These are phyloP conservation scores for Scheffersomyces segobiensis DNA, from an alignment of 1,139 yeast species.

Conservation along the genomic window DNA sequence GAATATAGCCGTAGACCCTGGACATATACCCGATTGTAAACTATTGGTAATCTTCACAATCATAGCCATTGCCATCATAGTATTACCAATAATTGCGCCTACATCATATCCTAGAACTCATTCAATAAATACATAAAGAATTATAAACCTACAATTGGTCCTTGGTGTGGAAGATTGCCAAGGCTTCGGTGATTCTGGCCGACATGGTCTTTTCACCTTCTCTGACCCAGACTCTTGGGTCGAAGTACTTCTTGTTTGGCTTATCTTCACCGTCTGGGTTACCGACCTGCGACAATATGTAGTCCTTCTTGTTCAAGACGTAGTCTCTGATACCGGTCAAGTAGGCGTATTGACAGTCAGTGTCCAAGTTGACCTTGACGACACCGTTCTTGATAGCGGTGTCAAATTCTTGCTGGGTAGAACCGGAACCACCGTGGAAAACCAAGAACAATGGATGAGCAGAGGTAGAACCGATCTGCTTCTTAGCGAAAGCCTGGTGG, in stretches of 20 bases:
- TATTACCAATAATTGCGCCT: too few species aligned
- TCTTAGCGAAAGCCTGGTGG: conserved; percentile 84
- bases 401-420: conserved; percentile 87
- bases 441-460: conserved; percentile 90
- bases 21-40: too few species aligned
- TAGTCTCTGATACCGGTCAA: conserved; percentile 95
- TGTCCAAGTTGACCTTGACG: conserved; percentile 98
- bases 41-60: too few species aligned
- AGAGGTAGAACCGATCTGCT: conserved; percentile 55
- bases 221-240: conserved; percentile 99
- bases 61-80: too few species aligned
- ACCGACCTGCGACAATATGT: conserved; percentile 85
- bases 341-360: conserved; percentile 99
- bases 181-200: conserved; percentile 79
- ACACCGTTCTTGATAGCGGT: conserved; percentile 92
- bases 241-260: conserved; percentile 99
- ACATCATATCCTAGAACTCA: neutral
- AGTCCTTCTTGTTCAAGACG: conserved; percentile 93
- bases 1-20: neutral
- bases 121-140: neutral
- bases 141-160: conserved; percentile 47
- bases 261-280: conserved; percentile 99
- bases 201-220: conserved; percentile 99
- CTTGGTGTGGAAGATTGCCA: conserved; percentile 82
- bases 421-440: conserved; percentile 99